Base-by-base conservation (phyloP, 495 filamentous ascomycete genomes). In the Penicillium dipodomyicola region DNA sequence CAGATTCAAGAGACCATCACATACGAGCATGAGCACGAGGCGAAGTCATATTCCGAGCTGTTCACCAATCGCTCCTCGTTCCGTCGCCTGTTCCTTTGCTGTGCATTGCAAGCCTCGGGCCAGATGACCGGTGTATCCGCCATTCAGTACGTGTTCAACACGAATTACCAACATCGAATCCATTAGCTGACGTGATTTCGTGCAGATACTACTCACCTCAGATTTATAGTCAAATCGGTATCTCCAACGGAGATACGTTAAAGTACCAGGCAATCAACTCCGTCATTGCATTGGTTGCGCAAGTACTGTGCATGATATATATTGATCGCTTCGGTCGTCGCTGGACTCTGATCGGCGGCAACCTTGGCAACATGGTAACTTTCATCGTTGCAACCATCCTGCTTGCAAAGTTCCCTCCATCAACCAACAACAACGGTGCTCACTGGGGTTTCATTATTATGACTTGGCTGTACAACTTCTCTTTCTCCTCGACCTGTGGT, bases 81-180 rank as follows among this genome's bases (percentile, higher is more conserved):
- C 75, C 82, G 87, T 17, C 81, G 87, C 14, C 70, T 90, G 10
- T 84, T 89, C 67, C 75, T 90, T 15, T 85, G 84, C 52, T 83
- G 80, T 62, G 73, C 87, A 0, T 67, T 90, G 17, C 87, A 89
- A 66, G 86, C 84, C 5, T 84, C 82, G 1, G 78, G 83, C 15
- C 87, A 90, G 62, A 86, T 89, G 86, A 89, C 87, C 0, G 87
- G 87, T 57, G 86, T 88, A 4, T 84, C 80, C 4, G 86, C 86
- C 0, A 88, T 89, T 62, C 86, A 90, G 74, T 76, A 63, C 72
- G 61, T 30, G 6, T 8, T 19, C 5, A 20, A 12, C 25, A 25
- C 5, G 2, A 14, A 15, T 17, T 10, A 11, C 20, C 27, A 10
- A 19, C 17, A 20, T 32, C 8, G 17, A 44, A 39, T n/a, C 3